A percentile compares a stretch with the other conserved stretches of the same genome.
Evolutionary conservation across 208 protist genomes (phyloP).

Genomic region (Crithidia acanthocephali): DNA sequence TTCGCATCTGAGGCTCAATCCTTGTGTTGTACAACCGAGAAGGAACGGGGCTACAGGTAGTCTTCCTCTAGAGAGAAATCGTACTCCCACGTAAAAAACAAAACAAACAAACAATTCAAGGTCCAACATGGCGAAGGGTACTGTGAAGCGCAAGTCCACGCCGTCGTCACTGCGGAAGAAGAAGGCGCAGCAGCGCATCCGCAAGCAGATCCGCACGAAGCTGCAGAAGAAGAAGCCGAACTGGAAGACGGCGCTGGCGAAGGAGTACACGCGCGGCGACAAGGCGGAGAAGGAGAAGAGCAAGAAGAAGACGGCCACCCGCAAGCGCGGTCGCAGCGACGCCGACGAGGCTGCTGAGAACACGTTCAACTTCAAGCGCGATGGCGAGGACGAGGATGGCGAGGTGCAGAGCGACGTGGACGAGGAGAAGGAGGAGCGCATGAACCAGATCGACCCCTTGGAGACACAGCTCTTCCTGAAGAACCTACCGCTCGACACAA

Average conservation of each 20-base stretch:
- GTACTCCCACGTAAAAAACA: not conserved
- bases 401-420: constrained; percentile 93
- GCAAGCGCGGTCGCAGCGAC: constrained; percentile 50
- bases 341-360: constrained; percentile 38
- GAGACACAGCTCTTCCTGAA: constrained; percentile 91
- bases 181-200: constrained; percentile 87
- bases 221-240: constrained; percentile 77
- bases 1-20: not conserved
- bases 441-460: constrained; percentile 86
- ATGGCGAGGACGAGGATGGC: constrained; percentile 48
- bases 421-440: constrained; percentile 86
- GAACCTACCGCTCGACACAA: constrained; percentile 85
- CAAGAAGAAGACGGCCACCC: constrained; percentile 34
- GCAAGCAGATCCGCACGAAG: constrained; percentile 85
- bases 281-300: constrained; percentile 19
- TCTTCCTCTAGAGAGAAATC: not conserved
- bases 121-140: constrained; percentile 68
- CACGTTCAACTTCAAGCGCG: constrained; percentile 41
- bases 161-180: constrained; percentile 86
- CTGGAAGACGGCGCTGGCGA: constrained; percentile 76
- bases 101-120: not conserved
- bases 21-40: not conserved
- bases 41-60: not conserved
- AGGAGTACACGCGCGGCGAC: constrained; percentile 52
- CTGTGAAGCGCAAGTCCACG: constrained; percentile 80